Conservation (phyloP, 2,329 filamentous ascomycete genomes). For the Parastagonospora avenae region DNA sequence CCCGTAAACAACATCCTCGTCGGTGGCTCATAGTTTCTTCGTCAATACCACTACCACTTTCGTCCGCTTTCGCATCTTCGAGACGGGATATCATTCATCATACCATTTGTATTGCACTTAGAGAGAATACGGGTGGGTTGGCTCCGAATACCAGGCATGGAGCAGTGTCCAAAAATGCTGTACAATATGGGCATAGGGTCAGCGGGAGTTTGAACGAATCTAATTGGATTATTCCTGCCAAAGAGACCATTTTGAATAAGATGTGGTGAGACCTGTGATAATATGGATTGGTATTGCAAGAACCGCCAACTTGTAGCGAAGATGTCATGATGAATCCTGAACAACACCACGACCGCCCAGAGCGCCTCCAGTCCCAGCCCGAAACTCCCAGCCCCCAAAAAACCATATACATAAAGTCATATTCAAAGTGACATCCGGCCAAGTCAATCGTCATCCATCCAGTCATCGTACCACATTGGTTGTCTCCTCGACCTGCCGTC, state of each 20-base stretch:
- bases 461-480: conserved; percentile 35
- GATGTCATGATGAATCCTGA: no score
- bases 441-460: conserved; percentile 32
- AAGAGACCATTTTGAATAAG: background rate
- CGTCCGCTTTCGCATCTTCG: conserved; percentile 15
- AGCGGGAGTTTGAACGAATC: conserved; percentile 46
- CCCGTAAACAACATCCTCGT: conserved; percentile 61
- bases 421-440: background rate
- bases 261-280: no score
- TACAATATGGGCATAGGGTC: conserved; percentile 39
- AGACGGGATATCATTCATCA: conserved; percentile 16
- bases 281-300: no score
- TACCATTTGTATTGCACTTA: conserved; percentile 19
- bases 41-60: conserved; percentile 10
- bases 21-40: conserved; percentile 43
- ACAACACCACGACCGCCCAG: background rate
- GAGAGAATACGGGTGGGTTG: background rate
- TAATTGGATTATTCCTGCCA: conserved; percentile 29
- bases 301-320: no score
- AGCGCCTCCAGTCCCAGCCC: background rate
- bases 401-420: background rate
- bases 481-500: conserved; percentile 26
- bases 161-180: conserved; percentile 27
- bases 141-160: background rate
- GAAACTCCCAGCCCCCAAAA: background rate